Conservation (phyloP, 2,329 filamentous ascomycete genomes). For the Paracamarosporium sp. region DNA sequence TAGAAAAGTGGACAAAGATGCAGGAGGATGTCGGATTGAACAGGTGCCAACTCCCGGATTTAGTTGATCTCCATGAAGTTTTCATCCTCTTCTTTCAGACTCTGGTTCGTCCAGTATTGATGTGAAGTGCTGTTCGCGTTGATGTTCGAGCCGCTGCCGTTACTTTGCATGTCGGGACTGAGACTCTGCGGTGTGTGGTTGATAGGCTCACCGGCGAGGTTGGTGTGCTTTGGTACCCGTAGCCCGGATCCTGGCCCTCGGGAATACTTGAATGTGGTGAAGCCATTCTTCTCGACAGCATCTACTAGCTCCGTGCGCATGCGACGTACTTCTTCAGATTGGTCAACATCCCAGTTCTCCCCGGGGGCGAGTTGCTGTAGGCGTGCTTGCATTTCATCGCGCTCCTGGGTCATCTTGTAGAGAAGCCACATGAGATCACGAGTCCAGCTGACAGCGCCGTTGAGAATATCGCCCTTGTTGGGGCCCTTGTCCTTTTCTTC, state of each 20-base stretch:
- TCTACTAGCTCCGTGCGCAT: slow-evolving; percentile 95
- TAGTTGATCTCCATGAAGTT: slow-evolving; percentile 74
- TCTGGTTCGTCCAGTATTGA: slow-evolving; percentile 61
- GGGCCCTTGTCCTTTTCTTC: slow-evolving; percentile 99
- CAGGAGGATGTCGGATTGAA: slow-evolving; percentile 21
- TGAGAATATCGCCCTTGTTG: slow-evolving; percentile 98
- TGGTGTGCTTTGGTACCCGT: slow-evolving; percentile 91
- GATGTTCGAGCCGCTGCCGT: slow-evolving; percentile 65
- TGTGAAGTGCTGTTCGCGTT: slow-evolving; percentile 48
- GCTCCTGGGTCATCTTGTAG: slow-evolving; percentile 85
- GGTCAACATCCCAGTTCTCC: slow-evolving; percentile 39
- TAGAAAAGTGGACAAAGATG: slow-evolving; percentile 28
- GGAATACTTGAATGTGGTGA: slow-evolving; percentile 80
- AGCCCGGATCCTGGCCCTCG: slow-evolving; percentile 83
- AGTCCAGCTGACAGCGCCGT: slow-evolving; percentile 96
- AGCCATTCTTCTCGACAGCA: slow-evolving; percentile 81
- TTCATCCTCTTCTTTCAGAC: slow-evolving; percentile 95
- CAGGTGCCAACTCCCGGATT: slow-evolving; percentile 18
- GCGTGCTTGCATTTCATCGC: slow-evolving; percentile 80
- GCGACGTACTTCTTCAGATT: slow-evolving; percentile 89
- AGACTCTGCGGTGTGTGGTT: slow-evolving; percentile 65
- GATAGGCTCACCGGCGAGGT: slow-evolving; percentile 82
- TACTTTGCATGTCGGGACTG: slow-evolving; percentile 65
- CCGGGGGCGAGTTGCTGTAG: slow-evolving; percentile 56
- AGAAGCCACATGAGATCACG: slow-evolving; percentile 98